phyloP scores from a whole-genome alignment of 2,329 filamentous ascomycete species.

The Madurella mycetomatis region DNA sequence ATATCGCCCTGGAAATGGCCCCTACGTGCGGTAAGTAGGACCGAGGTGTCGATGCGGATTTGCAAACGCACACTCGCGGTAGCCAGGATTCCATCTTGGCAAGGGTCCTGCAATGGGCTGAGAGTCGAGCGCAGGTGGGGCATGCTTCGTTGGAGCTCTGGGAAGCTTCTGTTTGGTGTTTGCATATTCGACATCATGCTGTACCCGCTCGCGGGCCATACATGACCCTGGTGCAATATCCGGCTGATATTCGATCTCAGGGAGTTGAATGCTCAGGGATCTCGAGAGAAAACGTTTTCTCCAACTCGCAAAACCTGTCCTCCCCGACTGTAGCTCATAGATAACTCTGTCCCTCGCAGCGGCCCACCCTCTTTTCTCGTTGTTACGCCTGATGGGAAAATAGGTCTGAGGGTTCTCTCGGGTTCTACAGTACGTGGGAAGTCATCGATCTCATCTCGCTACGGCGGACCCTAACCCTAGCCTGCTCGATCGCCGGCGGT shows the following conservation, averaged over 20 bases:
- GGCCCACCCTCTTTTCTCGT: too few relatives aligned
- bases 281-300: too few relatives aligned
- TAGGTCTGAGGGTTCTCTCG: too few relatives aligned
- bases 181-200: slow-evolving; percentile 17
- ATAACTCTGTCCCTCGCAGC: too few relatives aligned
- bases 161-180: slow-evolving; percentile 12
- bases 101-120: slow-evolving; percentile 3
- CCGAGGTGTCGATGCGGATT: not conserved
- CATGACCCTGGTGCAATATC: slow-evolving; percentile 18
- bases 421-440: too few relatives aligned
- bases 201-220: slow-evolving; percentile 13
- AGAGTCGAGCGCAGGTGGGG: slow-evolving; percentile 4
- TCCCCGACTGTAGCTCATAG: too few relatives aligned
- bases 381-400: too few relatives aligned
- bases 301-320: too few relatives aligned
- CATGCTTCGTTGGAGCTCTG: not conserved
- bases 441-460: too few relatives aligned
- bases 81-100: slow-evolving; percentile 4
- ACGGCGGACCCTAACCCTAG: too few relatives aligned
- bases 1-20: not conserved
- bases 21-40: not conserved
- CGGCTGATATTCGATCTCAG: not conserved
- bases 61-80: slow-evolving; percentile 1
- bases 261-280: too few relatives aligned
- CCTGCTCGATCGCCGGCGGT: too few relatives aligned